A percentile compares a stretch with the other conserved stretches of the same genome.
These are phyloP conservation scores for Melanogaster broomeanus DNA, from an alignment of 768 basidiomycete species.

Conservation along the genomic window DNA sequence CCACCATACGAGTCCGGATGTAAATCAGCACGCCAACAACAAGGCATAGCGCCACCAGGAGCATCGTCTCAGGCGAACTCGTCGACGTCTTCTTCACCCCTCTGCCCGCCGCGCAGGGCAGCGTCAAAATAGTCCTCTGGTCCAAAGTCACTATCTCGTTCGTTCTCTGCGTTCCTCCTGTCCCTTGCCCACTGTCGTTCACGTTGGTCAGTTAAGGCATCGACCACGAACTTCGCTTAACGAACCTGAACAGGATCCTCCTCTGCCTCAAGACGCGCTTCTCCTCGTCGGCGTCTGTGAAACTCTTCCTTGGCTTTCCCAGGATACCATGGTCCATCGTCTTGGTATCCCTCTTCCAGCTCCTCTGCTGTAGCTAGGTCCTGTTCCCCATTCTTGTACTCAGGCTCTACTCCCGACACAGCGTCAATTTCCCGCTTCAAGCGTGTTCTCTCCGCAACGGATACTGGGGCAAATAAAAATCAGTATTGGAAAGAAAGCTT, in stretches of 20 bases:
- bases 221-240: background rate
- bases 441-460: slow-evolving; percentile 21
- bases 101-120: slow-evolving; percentile 55
- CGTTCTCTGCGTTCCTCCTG: slow-evolving; percentile 68
- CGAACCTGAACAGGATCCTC: slow-evolving; percentile 75
- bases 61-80: slow-evolving; percentile 80
- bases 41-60: slow-evolving; percentile 73
- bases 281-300: slow-evolving; percentile 51
- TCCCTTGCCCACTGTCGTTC: slow-evolving; percentile 72
- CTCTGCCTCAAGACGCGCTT: slow-evolving; percentile 48
- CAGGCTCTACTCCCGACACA: slow-evolving; percentile 6
- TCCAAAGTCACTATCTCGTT: slow-evolving; percentile 72
- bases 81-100: slow-evolving; percentile 64
- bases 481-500: slow-evolving; percentile 1
- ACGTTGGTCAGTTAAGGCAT: slow-evolving; percentile 3
- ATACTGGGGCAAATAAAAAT: slow-evolving; percentile 15
- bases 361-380: slow-evolving; percentile 21
- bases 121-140: slow-evolving; percentile 85
- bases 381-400: slow-evolving; percentile 1
- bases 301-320: slow-evolving; percentile 84
- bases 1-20: slow-evolving; percentile 75
- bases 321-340: slow-evolving; percentile 77
- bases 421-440: slow-evolving; percentile 28
- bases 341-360: slow-evolving; percentile 29
- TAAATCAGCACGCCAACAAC: slow-evolving; percentile 76